Conservation (phyloP, 805 yeast genomes). For the Lachancea mirantina region DNA sequence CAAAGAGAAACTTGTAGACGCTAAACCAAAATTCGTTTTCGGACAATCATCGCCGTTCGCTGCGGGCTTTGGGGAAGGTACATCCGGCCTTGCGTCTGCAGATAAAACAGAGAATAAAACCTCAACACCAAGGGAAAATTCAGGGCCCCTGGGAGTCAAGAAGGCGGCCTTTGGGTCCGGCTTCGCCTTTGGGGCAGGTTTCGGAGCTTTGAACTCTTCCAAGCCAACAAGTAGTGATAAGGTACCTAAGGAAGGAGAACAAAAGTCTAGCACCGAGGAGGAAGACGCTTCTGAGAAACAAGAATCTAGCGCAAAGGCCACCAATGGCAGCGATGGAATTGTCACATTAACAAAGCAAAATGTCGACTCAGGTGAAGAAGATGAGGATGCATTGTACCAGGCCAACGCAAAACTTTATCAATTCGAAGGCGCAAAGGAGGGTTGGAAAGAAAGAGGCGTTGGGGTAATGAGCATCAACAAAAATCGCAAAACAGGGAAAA, state of each 20-base stretch:
- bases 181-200: conserved; percentile 36
- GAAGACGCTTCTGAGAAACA: conserved; percentile 11
- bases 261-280: conserved; percentile 7
- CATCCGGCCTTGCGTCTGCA: conserved; percentile 7
- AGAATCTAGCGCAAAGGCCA: conserved; percentile 7
- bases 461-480: conserved; percentile 80
- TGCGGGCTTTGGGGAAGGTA: conserved; percentile 26
- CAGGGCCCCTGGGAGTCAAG: conserved; percentile 5
- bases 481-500: conserved; percentile 32
- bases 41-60: conserved; percentile 50
- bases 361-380: conserved; percentile 83
- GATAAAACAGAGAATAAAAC: conserved; percentile 6
- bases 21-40: conserved; percentile 45
- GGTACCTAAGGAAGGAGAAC: conserved; percentile 5
- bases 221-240: conserved; percentile 5
- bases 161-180: conserved; percentile 39
- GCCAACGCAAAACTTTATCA: conserved; percentile 77
- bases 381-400: conserved; percentile 60
- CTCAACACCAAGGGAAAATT: conserved; percentile 5
- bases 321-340: conserved; percentile 12
- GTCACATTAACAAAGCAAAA: conserved; percentile 56
- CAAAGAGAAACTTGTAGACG: conserved; percentile 1
- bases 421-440: conserved; percentile 54
- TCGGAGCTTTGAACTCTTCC: conserved; percentile 21
- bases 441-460: conserved; percentile 95